A percentile compares a stretch with the other conserved stretches of the same genome.
Evolutionary conservation across 2,329 filamentous ascomycete genomes (phyloP).

Genomic region (Aureobasidium subglaciale): DNA sequence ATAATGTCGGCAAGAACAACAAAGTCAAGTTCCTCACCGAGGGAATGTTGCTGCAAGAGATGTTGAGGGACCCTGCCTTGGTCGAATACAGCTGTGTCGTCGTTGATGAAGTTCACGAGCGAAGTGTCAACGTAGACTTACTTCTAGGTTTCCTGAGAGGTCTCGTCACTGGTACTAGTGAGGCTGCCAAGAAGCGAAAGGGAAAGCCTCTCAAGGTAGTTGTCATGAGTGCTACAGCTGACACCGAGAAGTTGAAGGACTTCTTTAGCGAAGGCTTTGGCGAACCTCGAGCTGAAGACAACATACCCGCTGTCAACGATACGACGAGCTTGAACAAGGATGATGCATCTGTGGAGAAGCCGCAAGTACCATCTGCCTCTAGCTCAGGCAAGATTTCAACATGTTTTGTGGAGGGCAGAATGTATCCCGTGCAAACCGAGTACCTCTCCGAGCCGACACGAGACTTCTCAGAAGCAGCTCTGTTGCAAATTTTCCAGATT

Average conservation of each 20-base stretch:
- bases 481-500: slow-evolving; percentile 78
- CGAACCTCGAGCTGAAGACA: neutral
- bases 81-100: slow-evolving; percentile 82
- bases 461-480: slow-evolving; percentile 73
- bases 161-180: slow-evolving; percentile 56
- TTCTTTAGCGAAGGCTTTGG: slow-evolving; percentile 56
- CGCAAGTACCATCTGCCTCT: neutral
- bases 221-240: slow-evolving; percentile 94
- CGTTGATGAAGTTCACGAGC: slow-evolving; percentile 94
- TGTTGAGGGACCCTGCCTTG: slow-evolving; percentile 76
- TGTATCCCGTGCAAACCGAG: slow-evolving; percentile 72
- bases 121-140: slow-evolving; percentile 89
- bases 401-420: slow-evolving; percentile 74
- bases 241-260: slow-evolving; percentile 66
- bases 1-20: slow-evolving; percentile 71
- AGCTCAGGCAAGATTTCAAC: slow-evolving; percentile 35
- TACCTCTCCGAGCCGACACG: slow-evolving; percentile 68
- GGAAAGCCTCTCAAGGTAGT: slow-evolving; percentile 78
- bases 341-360: neutral
- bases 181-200: slow-evolving; percentile 55
- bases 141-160: slow-evolving; percentile 81
- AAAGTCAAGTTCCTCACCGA: slow-evolving; percentile 92
- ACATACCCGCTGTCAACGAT: neutral
- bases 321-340: neutral
- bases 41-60: slow-evolving; percentile 91